Evolutionary conservation across 2,329 filamentous ascomycete species (phyloP).

Genomic region (Talaromyces sp.): DNA sequence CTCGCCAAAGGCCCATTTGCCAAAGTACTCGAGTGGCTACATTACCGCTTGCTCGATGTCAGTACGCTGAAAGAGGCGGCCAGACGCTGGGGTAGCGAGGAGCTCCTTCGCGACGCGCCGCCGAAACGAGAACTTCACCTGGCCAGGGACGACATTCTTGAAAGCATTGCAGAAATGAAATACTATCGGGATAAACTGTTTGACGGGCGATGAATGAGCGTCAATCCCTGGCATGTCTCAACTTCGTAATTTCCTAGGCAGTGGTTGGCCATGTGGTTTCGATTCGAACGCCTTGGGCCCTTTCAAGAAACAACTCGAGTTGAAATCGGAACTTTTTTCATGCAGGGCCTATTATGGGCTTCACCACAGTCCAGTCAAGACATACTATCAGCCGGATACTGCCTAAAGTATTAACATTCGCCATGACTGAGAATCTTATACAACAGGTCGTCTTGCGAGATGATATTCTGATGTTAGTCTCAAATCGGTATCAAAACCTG

Average conservation of each 20-base stretch:
- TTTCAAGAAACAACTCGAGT: neutral
- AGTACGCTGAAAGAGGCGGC: conserved; percentile 89
- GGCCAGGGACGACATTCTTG: conserved; percentile 83
- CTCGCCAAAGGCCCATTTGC: conserved; percentile 70
- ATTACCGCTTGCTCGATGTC: conserved; percentile 89
- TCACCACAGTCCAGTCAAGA: neutral
- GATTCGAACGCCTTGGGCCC: neutral
- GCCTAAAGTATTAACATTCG: neutral
- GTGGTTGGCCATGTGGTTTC: neutral
- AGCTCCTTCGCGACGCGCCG: conserved; percentile 60
- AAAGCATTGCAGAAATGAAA: conserved; percentile 87
- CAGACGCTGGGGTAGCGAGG: conserved; percentile 68
- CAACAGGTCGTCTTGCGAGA: neutral
- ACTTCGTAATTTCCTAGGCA: neutral
- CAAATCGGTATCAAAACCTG: too few species aligned
- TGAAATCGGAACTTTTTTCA: neutral
- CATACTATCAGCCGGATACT: neutral
- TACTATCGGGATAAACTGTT: conserved; percentile 77
- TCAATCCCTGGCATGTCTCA: neutral
- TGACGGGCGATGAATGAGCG: conserved; percentile 13
- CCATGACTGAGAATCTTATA: neutral
- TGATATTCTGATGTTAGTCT: neutral
- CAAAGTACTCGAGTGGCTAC: conserved; percentile 68
- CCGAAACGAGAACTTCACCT: conserved; percentile 73
- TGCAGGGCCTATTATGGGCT: neutral